phyloP scores from a whole-genome alignment of 345 rosid genomes.

The Stellera chamaejasme region DNA sequence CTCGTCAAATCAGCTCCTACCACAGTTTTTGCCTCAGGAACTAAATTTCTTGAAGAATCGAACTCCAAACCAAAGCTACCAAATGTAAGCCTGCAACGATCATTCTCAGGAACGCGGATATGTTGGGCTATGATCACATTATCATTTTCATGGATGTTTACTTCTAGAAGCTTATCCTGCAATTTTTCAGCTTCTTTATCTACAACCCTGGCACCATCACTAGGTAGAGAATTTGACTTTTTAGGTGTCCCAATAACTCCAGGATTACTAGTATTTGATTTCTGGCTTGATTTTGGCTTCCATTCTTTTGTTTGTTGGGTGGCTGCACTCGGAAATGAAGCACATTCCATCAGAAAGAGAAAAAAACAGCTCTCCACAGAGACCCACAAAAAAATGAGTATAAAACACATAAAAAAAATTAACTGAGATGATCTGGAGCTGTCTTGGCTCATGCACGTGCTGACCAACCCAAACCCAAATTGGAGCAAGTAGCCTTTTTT shows the following conservation, averaged over 20 bases:
- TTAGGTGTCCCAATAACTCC: slow-evolving; percentile 68
- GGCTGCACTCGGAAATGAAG: slow-evolving; percentile 30
- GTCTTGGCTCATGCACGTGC: too few species aligned
- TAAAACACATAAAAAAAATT: too few species aligned
- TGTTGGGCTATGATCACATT: slow-evolving; percentile 82
- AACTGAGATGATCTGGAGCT: too few species aligned
- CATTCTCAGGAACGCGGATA: slow-evolving; percentile 79
- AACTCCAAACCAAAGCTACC: slow-evolving; percentile 74
- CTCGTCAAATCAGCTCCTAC: slow-evolving; percentile 37
- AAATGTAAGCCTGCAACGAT: slow-evolving; percentile 63
- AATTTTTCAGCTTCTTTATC: slow-evolving; percentile 39
- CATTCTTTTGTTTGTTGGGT: slow-evolving; percentile 66
- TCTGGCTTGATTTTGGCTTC: slow-evolving; percentile 79
- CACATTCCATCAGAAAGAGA: slow-evolving; percentile 5
- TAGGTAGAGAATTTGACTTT: slow-evolving; percentile 35
- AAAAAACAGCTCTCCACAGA: background rate
- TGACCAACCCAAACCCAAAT: too few species aligned
- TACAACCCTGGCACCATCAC: slow-evolving; percentile 33
- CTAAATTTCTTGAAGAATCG: slow-evolving; percentile 31
- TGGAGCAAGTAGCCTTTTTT: too few species aligned
- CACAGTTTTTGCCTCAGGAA: slow-evolving; percentile 26
- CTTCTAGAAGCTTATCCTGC: slow-evolving; percentile 42
- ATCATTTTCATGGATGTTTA: slow-evolving; percentile 41
- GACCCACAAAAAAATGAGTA: too few species aligned
- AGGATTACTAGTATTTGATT: slow-evolving; percentile 27